These are phyloP conservation scores for Fistulina hepatica DNA, from an alignment of 1,284 basidiomycete genomes.

Conservation along the genomic window DNA sequence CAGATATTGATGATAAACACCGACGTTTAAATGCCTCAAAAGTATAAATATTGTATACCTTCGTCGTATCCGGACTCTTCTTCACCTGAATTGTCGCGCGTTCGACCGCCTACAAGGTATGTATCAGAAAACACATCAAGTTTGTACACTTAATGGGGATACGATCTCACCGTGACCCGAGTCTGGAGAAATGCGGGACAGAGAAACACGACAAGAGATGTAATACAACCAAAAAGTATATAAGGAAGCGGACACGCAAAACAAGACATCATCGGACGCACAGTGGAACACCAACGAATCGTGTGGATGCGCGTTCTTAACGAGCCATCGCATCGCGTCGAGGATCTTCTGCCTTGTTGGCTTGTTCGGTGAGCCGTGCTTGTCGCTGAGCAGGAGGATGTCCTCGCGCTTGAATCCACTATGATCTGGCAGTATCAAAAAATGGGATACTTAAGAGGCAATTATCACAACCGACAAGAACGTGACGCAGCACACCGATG, in stretches of 20 bases:
- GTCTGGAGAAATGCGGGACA: conserved; percentile 3
- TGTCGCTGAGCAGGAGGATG: conserved; percentile 69
- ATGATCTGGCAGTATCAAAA: too few relatives aligned
- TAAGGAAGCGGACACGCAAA: too few relatives aligned
- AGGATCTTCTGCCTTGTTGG: conserved; percentile 77
- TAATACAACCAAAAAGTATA: too few relatives aligned
- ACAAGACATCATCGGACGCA: conserved; percentile 24
- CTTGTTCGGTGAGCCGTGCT: conserved; percentile 40
- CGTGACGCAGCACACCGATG: conserved; percentile 39
- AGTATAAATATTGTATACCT: conserved; percentile 28
- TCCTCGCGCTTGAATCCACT: conserved; percentile 65
- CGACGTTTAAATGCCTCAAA: too few relatives aligned
- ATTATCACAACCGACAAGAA: too few relatives aligned
- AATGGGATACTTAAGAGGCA: too few relatives aligned
- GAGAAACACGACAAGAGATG: too few relatives aligned
- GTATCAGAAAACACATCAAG: neutral
- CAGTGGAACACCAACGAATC: conserved; percentile 88
- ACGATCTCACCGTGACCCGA: conserved; percentile 3
- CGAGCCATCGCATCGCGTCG: conserved; percentile 84
- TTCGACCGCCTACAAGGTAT: conserved; percentile 52
- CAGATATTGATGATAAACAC: too few relatives aligned
- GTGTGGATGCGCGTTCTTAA: conserved; percentile 57
- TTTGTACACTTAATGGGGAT: too few relatives aligned
- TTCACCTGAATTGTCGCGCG: conserved; percentile 58
- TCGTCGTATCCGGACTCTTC: conserved; percentile 58